phyloP scores from a whole-genome alignment of 1,139 yeast genomes.

The Suhomyces atakaporum region DNA sequence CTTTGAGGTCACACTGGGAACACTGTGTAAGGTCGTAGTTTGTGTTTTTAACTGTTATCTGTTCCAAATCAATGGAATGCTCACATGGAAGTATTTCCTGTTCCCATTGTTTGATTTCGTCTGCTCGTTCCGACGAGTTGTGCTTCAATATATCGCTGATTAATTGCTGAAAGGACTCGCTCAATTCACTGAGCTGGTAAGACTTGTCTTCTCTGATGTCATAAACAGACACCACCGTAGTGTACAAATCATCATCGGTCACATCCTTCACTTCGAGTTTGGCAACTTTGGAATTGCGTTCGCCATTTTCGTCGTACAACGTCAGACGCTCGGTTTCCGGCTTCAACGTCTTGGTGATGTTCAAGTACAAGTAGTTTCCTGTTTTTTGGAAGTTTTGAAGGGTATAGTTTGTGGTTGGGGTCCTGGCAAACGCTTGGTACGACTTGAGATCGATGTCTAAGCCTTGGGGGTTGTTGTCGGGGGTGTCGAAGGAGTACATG shows the following conservation, averaged over 20 bases:
- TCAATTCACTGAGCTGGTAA: conserved; percentile 23
- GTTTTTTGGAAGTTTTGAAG: conserved; percentile 50
- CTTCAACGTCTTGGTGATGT: conserved; percentile 52
- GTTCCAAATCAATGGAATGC: conserved; percentile 62
- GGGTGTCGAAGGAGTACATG: conserved; percentile 74
- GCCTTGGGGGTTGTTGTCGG: conserved; percentile 60
- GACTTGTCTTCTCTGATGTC: conserved; percentile 34
- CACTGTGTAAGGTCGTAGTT: conserved; percentile 52
- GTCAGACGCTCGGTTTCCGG: conserved; percentile 30
- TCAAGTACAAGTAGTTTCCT: conserved; percentile 57
- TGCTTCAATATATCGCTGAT: conserved; percentile 59
- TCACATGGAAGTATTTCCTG: conserved; percentile 79
- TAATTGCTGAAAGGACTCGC: conserved; percentile 25
- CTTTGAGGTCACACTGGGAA: conserved; percentile 57
- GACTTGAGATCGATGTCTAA: conserved; percentile 73
- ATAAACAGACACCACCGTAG: conserved; percentile 48
- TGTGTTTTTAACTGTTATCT: conserved; percentile 23
- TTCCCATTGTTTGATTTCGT: conserved; percentile 90
- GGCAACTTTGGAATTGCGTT: conserved; percentile 55
- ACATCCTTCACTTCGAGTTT: conserved; percentile 76
- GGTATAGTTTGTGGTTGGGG: conserved; percentile 51
- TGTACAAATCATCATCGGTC: conserved; percentile 67
- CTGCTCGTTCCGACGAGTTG: conserved; percentile 63
- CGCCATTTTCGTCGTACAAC: conserved; percentile 27
- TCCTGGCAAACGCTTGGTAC: conserved; percentile 63